Conservation (phyloP, 176 grass and related monocot species). For the Eleusine indica region DNA sequence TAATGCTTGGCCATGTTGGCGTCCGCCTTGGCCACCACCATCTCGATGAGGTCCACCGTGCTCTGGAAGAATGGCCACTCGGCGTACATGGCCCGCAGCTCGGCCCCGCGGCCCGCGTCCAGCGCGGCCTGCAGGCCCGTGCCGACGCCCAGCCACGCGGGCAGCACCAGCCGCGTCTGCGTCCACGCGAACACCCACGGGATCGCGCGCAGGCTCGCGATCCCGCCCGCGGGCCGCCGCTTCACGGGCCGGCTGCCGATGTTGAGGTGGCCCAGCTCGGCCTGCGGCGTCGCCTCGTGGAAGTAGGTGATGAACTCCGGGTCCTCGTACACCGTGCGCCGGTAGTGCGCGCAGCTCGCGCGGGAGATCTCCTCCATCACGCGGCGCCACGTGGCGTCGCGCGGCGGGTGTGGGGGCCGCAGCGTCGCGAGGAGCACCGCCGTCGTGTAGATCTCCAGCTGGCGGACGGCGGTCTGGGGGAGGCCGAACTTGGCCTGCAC, state of each 20-base stretch:
- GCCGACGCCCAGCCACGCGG: slow-evolving; percentile 86
- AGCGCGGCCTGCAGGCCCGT: slow-evolving; percentile 63
- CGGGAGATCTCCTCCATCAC: slow-evolving; percentile 92
- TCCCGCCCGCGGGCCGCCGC: slow-evolving; percentile 55
- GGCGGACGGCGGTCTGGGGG: slow-evolving; percentile 75
- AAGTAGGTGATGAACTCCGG: slow-evolving; percentile 90
- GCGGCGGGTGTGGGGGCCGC: slow-evolving; percentile 68
- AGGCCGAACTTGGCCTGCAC: slow-evolving; percentile 95
- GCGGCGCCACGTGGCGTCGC: slow-evolving; percentile 57
- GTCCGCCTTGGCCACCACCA: slow-evolving; percentile 91
- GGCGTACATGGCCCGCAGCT: slow-evolving; percentile 75
- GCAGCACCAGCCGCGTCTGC: slow-evolving; percentile 61
- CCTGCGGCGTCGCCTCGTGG: slow-evolving; percentile 87
- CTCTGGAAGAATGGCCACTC: slow-evolving; percentile 97
- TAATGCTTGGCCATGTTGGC: slow-evolving; percentile 68
- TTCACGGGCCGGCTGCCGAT: slow-evolving; percentile 80
- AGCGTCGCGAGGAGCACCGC: slow-evolving; percentile 84
- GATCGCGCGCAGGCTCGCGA: slow-evolving; percentile 77
- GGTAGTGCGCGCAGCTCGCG: slow-evolving; percentile 74
- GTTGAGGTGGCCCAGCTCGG: slow-evolving; percentile 80
- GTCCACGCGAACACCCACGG: slow-evolving; percentile 97
- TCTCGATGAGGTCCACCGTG: slow-evolving; percentile 90
- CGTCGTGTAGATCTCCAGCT: slow-evolving; percentile 92
- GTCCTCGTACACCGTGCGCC: slow-evolving; percentile 79
- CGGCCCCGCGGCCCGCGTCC: slow-evolving; percentile 60